These are phyloP conservation scores for Fragilaria crotonensis DNA, from an alignment of 108 stramenopile genomes.

Conservation along the genomic window DNA sequence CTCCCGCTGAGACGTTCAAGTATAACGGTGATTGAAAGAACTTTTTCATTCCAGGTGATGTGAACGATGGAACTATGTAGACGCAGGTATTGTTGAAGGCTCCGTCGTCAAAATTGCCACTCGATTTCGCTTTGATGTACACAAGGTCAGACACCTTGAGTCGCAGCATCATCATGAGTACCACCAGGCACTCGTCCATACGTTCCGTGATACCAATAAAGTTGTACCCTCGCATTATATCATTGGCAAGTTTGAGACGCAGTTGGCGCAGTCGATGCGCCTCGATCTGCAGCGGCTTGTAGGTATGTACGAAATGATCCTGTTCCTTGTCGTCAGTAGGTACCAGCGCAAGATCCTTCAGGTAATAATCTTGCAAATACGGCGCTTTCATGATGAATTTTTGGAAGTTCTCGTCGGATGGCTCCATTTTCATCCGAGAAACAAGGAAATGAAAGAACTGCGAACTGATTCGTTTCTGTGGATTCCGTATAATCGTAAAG, in stretches of 20 bases:
- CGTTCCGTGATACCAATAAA: constrained; percentile 30
- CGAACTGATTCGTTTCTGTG: constrained; percentile 25
- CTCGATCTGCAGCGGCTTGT: background rate
- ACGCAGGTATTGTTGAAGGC: background rate
- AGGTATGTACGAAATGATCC: background rate
- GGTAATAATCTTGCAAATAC: constrained; percentile 9
- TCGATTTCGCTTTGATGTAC: constrained; percentile 11
- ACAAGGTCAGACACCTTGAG: constrained; percentile 13
- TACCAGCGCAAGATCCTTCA: constrained; percentile 2
- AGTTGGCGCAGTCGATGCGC: background rate
- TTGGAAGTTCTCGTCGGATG: constrained; percentile 18
- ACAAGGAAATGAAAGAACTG: constrained; percentile 42
- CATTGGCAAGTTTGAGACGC: background rate
- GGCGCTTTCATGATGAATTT: background rate
- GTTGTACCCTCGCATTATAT: constrained; percentile 19
- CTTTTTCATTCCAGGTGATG: constrained; percentile 1
- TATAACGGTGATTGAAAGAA: background rate
- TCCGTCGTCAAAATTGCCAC: constrained; percentile 22
- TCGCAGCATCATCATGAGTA: constrained; percentile 7
- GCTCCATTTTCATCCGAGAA: constrained; percentile 16
- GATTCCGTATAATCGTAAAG: constrained; percentile 40
- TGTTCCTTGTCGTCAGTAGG: background rate
- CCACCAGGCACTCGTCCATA: constrained; percentile 18
- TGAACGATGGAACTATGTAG: background rate
- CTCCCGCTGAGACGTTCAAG: background rate